Evolutionary conservation across 2,329 filamentous ascomycete species (phyloP).

Genomic region (Knufia fluminis): DNA sequence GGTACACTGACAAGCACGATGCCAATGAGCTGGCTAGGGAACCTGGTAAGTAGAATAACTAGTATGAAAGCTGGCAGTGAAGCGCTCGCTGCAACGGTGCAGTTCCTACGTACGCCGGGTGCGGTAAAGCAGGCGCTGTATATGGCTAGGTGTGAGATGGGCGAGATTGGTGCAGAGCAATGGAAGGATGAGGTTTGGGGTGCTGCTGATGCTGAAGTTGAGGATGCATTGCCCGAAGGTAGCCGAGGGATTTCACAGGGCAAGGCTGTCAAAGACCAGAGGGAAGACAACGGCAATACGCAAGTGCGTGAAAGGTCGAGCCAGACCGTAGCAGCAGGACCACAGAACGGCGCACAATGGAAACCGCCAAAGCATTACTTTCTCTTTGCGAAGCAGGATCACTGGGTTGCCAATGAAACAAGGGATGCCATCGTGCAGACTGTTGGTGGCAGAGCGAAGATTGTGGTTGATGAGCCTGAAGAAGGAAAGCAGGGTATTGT

Average conservation of each 20-base stretch:
- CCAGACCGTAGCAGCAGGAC: neutral
- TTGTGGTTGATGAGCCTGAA: conserved; percentile 42
- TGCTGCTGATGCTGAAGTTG: conserved; percentile 28
- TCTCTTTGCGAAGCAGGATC: conserved; percentile 51
- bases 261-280: too few relatives aligned
- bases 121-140: conserved; percentile 49
- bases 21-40: conserved; percentile 32
- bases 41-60: conserved; percentile 36
- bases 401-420: conserved; percentile 53
- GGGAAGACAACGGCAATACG: too few relatives aligned
- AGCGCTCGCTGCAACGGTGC: conserved; percentile 37
- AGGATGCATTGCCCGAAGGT: too few relatives aligned
- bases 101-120: conserved; percentile 39
- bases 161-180: conserved; percentile 45
- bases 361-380: conserved; percentile 43
- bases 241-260: too few relatives aligned
- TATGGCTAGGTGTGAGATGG: conserved; percentile 52
- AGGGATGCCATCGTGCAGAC: conserved; percentile 44
- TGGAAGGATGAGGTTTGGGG: conserved; percentile 55
- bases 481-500: conserved; percentile 37
- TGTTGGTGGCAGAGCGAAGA: conserved; percentile 27
- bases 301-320: conserved; percentile 7
- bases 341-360: neutral
- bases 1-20: conserved; percentile 36
- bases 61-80: conserved; percentile 32